These are phyloP conservation scores for Cucumis hystrix DNA, from an alignment of 306 rosid genomes.

Conservation along the genomic window DNA sequence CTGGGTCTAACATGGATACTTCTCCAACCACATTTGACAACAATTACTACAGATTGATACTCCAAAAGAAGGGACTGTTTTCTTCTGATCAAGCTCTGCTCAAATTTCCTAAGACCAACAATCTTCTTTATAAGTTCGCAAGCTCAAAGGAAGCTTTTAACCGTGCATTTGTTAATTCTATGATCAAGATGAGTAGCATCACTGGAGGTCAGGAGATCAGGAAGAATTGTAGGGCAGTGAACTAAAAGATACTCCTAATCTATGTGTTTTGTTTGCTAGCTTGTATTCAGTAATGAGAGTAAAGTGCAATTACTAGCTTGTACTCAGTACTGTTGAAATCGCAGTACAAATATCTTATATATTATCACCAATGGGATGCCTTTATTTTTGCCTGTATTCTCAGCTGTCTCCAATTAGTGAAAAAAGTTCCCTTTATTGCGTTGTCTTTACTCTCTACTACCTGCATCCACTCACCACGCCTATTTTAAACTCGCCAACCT, in stretches of 20 bases:
- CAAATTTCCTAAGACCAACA: conserved; percentile 22
- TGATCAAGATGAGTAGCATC: conserved; percentile 34
- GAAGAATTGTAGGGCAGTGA: conserved; percentile 37
- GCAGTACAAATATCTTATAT: background rate
- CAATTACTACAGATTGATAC: conserved; percentile 24
- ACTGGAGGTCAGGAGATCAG: conserved; percentile 46
- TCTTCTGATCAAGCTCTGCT: conserved; percentile 36
- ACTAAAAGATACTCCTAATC: conserved; percentile 9
- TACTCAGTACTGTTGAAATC: background rate
- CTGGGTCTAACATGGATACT: conserved; percentile 29
- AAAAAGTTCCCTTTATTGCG: background rate
- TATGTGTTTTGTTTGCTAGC: background rate
- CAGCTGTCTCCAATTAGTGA: background rate
- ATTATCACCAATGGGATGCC: background rate
- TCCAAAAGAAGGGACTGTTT: conserved; percentile 28
- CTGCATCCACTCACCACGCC: background rate
- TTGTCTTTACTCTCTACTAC: background rate
- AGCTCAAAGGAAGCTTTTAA: conserved; percentile 27
- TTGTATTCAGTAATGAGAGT: background rate
- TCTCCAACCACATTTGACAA: conserved; percentile 33
- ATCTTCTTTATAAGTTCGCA: conserved; percentile 22
- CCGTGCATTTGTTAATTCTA: conserved; percentile 22
- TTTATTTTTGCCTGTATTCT: background rate
- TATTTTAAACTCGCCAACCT: background rate
- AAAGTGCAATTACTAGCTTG: background rate